Evolutionary conservation across 495 filamentous ascomycete species (phyloP), one percentile per base, ranked within the genome.

Genomic region (Xylaria castorea): DNA sequence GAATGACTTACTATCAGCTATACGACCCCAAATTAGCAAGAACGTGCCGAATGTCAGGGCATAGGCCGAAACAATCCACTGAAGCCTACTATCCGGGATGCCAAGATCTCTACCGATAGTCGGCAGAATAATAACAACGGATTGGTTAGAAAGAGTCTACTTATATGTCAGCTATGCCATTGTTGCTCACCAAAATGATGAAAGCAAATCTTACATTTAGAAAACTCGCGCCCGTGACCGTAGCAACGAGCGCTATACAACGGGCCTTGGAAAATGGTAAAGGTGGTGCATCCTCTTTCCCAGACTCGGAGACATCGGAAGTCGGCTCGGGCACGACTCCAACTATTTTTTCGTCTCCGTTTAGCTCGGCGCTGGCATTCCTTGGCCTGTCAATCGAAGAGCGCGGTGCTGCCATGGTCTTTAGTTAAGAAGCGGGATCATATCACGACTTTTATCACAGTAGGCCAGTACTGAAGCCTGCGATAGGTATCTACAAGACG

Each of bases 21-120:
- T 81, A 74, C 90, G 88, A 48, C 92, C 92, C 83, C 92, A 94
- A 66, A 92, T 86, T 16, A 95, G 83, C 40, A 94, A 81, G 75
- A 94, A 91, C 40, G 91, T 89, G 51, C 91, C 92, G 61, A 91
- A 90, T 4, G 89, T 87, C 51, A 94, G 84, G 12, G 85, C 77
- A 70, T 90, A 91, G 0, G 89, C 85, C 0, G 89, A 90, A 9
- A 91, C 81, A 42, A 91, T 84, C 88, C 89, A 91, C 83, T 91
- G 89, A 34, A 89, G 81, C 9, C 89, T 81, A 34, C 81, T 82
- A 9, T 85, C 83, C 0, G 89, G 89, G 51, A 91, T 89, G 66
- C 75, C 63, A 14, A 91, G 80, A 27, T 86, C 85, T 20, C 80
- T 58, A 46, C 86, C 87, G 42, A 91, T 90, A 7, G 83, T 85